phyloP scores from a whole-genome alignment of 202 grass and related monocot species.

The Elaeis oleifera region DNA sequence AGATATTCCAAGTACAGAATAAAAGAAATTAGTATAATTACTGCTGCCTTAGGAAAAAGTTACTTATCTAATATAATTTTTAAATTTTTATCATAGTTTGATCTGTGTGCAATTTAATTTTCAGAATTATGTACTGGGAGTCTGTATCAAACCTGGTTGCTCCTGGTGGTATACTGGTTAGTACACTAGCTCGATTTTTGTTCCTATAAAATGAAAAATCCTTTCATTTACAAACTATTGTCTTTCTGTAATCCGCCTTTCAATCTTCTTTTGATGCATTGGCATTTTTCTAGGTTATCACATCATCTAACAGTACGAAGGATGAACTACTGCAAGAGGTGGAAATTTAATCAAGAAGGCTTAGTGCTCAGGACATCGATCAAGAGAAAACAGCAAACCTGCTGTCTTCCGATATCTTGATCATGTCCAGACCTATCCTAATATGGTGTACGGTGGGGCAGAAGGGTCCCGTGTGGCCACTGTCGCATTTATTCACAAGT shows the following conservation, averaged over 20 bases:
- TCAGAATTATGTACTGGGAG: conserved; percentile 98
- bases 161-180: conserved; percentile 72
- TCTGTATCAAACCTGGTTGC: conserved; percentile 66
- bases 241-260: neutral
- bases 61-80: too few species aligned
- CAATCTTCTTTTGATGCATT: neutral
- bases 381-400: conserved; percentile 16
- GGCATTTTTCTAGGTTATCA: conserved; percentile 48
- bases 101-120: conserved; percentile 2
- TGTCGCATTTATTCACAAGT: conserved; percentile 57
- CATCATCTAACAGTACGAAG: conserved; percentile 72
- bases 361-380: conserved; percentile 24
- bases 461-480: conserved; percentile 48
- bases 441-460: conserved; percentile 11
- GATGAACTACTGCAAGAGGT: conserved; percentile 81
- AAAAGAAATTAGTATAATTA: too few species aligned
- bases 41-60: too few species aligned
- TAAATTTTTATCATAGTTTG: too few species aligned
- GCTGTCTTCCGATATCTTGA: conserved; percentile 64
- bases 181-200: conserved; percentile 18
- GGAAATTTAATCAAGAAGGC: conserved; percentile 75
- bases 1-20: too few species aligned
- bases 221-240: neutral
- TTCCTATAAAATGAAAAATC: neutral
- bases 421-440: conserved; percentile 59